Conservation (phyloP, 2,329 filamentous ascomycete species). For the Massarina eburnea region DNA sequence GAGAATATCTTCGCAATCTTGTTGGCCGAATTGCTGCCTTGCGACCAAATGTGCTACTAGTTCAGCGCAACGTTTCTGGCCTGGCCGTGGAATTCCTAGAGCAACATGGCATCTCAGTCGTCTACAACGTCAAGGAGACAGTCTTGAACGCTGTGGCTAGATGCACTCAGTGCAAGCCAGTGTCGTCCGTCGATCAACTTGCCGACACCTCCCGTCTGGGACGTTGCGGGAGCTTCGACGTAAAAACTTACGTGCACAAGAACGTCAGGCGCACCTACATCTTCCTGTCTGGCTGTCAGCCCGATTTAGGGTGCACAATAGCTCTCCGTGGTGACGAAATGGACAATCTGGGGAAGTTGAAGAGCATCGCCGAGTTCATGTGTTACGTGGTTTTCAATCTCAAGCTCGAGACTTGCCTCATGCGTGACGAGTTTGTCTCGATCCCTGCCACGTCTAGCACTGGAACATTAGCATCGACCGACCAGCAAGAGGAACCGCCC, state of each 20-base stretch:
- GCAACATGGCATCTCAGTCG: conserved; percentile 87
- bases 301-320: conserved; percentile 92
- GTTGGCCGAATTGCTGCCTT: conserved; percentile 88
- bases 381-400: conserved; percentile 98
- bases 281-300: conserved; percentile 86
- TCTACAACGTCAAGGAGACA: conserved; percentile 94
- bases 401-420: conserved; percentile 89
- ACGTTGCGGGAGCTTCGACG: conserved; percentile 82
- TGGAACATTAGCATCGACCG: conserved; percentile 26
- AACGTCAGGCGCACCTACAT: conserved; percentile 92
- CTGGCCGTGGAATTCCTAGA: conserved; percentile 86
- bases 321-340: conserved; percentile 80
- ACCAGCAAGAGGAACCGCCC: conserved; percentile 13
- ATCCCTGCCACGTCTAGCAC: conserved; percentile 65
- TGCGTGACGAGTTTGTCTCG: conserved; percentile 88
- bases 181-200: conserved; percentile 93
- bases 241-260: conserved; percentile 90
- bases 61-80: conserved; percentile 89
- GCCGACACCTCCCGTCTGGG: conserved; percentile 75
- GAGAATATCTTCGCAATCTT: conserved; percentile 87
- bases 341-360: conserved; percentile 73
- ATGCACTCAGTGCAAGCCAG: conserved; percentile 87
- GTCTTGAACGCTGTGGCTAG: conserved; percentile 93
- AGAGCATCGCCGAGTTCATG: conserved; percentile 97
- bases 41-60: conserved; percentile 82